Evolutionary conservation across 83 land plant genomes (phyloP).

Genomic region (Thuja plicata): DNA sequence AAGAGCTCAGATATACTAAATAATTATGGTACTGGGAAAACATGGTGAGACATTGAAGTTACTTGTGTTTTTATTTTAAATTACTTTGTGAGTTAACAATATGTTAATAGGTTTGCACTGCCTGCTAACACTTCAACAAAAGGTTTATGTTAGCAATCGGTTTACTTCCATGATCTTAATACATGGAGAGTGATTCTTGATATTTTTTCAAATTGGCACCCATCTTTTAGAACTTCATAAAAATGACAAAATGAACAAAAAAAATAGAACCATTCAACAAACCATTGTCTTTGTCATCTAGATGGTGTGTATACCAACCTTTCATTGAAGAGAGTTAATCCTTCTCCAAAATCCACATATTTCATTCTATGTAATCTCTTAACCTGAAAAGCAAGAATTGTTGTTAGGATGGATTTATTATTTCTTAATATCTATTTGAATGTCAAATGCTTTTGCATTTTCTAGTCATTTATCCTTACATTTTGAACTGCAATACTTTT

Average conservation of each 20-base stretch:
- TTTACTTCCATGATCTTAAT: neutral
- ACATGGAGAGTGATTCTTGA: neutral
- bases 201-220: neutral
- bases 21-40: neutral
- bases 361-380: slow-evolving; percentile 49
- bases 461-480: neutral
- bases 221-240: neutral
- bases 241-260: neutral
- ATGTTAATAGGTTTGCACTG: neutral
- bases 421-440: neutral
- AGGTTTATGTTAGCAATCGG: neutral
- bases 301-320: slow-evolving; percentile 41
- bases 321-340: slow-evolving; percentile 66
- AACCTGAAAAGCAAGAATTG: slow-evolving; percentile 39
- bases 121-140: neutral
- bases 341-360: slow-evolving; percentile 73
- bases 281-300: neutral
- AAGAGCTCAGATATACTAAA: neutral
- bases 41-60: neutral
- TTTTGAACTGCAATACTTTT: neutral
- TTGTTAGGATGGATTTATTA: neutral
- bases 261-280: neutral
- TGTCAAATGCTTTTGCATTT: neutral
- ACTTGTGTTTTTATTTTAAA: neutral
- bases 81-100: neutral